Base-by-base conservation (phyloP, 305 asterid genomes). In the Solanum aculeatissimum region DNA sequence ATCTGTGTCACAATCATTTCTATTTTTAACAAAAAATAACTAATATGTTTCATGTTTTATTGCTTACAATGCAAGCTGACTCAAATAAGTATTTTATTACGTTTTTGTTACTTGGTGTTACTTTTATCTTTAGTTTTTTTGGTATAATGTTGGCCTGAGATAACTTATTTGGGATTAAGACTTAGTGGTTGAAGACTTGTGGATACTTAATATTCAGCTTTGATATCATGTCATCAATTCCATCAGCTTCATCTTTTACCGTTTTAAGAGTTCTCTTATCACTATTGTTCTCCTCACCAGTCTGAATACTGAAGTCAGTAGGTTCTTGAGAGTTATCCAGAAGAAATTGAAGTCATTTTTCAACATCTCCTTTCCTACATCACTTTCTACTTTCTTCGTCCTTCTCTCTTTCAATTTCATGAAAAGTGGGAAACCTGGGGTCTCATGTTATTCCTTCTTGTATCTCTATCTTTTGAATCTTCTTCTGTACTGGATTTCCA, bases 341-440 rank as follows among this genome's bases (percentile, higher is more conserved):
- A 69, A 97, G 91, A 86, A 92, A 89, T 74, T 94, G 95, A 87
- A 97, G 90, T 98, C 99, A 97, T 89, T 95, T 95, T 82, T 97
- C 99, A 15, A 95, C 86, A 83, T 97, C 92, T 43, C 98, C 98
- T 90, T 94, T 97, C 84, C 99, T 98, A 57, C 98, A 93, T 57
- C 83, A 90, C 84, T 89, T 91, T 89, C 97, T 90, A 81, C 91
- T 94, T 85, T 95, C 98, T 87, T 97, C 98, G 0, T 92, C 98
- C 85, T 77, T 63, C 81, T 89, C 93, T 71, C 85, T 85, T 21
- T 90, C 93, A 10, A 89, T 72, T 85, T 92, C 93, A 42, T 87
- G 88, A 35, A 85, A 85, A 69, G 72, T 86, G 10, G 97, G 94
- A 89, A 96, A 94, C 40, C 84, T 88, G 55, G 90, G 80, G 80